Evolutionary conservation across 805 yeast genomes (phyloP).

Genomic region (Pichia rugopelliculosa): DNA sequence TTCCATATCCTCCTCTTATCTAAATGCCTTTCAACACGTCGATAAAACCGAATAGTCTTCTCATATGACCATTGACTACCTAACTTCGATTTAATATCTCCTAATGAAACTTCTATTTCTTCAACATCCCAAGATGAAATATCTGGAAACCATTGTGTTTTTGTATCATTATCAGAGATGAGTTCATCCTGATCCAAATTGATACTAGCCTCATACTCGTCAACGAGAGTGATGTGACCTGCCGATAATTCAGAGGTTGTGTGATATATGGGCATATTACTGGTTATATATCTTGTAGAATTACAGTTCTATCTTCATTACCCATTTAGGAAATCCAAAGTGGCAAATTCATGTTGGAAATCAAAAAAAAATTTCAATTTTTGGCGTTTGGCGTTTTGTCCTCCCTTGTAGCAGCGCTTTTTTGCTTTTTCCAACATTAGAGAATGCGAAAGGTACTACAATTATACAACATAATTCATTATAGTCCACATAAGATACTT

Average conservation of each 20-base stretch:
- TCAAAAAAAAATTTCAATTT: neutral
- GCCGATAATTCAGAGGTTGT: neutral
- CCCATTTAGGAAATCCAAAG: neutral
- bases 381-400: too few species aligned
- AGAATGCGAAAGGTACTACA: too few species aligned
- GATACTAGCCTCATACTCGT: neutral
- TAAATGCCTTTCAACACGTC: neutral
- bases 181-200: neutral
- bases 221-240: neutral
- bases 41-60: slow-evolving; percentile 15
- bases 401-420: too few species aligned
- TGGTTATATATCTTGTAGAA: too few species aligned
- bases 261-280: neutral
- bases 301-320: too few species aligned
- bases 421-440: too few species aligned
- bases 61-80: slow-evolving; percentile 24
- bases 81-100: slow-evolving; percentile 16
- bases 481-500: too few species aligned
- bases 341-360: neutral
- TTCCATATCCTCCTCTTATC: slow-evolving; percentile 5
- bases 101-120: slow-evolving; percentile 17
- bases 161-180: neutral
- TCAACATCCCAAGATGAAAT: slow-evolving; percentile 17
- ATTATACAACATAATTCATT: too few species aligned
- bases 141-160: slow-evolving; percentile 16